Evolutionary conservation across 2,329 filamentous ascomycete genomes (phyloP).

Genomic region (Xylaria arbuscula): DNA sequence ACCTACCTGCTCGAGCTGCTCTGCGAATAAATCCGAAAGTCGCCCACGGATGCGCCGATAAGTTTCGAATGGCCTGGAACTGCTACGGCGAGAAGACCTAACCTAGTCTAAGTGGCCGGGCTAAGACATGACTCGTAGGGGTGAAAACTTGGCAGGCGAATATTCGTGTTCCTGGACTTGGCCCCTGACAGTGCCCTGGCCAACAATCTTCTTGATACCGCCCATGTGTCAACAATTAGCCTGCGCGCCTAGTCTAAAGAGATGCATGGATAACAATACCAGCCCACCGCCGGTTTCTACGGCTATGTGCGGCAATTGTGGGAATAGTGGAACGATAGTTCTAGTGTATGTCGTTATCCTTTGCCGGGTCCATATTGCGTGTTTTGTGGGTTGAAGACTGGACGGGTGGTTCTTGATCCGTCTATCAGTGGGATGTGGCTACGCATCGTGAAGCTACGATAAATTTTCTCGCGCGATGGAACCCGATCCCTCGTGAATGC

Average conservation of each 20-base stretch:
- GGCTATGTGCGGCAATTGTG: not conserved
- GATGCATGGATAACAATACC: constrained; percentile 3
- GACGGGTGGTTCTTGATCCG: not conserved
- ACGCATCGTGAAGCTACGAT: constrained; percentile 7
- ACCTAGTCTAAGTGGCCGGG: not conserved
- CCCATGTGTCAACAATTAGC: not conserved
- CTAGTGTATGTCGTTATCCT: not conserved
- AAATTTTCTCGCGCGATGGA: not conserved
- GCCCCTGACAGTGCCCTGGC: not conserved
- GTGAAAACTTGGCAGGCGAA: not conserved
- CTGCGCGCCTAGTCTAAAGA: not conserved
- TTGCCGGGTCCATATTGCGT: constrained; percentile 7
- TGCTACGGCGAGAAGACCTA: constrained; percentile 1
- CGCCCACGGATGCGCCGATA: no score
- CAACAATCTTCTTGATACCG: not conserved
- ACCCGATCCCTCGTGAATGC: constrained; percentile 6
- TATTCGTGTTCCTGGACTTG: constrained; percentile 10
- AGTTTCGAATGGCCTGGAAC: not conserved
- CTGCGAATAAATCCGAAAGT: not conserved
- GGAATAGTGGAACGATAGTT: not conserved
- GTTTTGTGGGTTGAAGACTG: constrained; percentile 1
- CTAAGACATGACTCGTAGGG: constrained; percentile 1
- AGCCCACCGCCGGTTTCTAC: not conserved
- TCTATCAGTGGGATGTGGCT: constrained; percentile 1
- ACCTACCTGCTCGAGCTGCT: no score